These are phyloP conservation scores for Astrothelium macrocarpum DNA, from an alignment of 495 filamentous ascomycete genomes.

Conservation along the genomic window DNA sequence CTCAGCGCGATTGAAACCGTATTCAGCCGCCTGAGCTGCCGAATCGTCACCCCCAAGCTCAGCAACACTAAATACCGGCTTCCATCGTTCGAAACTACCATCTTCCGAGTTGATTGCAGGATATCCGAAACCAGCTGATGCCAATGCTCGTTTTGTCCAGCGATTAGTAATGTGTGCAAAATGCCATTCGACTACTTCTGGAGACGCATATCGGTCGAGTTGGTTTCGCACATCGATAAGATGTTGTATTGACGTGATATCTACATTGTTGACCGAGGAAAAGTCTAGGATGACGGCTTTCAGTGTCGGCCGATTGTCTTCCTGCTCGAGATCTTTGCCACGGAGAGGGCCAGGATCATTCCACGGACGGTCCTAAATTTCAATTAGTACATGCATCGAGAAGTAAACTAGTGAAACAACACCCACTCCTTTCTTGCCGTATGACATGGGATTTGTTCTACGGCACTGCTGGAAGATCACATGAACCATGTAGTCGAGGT, in stretches of 20 bases:
- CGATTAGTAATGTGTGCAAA: slow-evolving; percentile 90
- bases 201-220: slow-evolving; percentile 76
- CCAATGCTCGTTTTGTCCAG: slow-evolving; percentile 93
- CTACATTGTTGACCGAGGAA: slow-evolving; percentile 90
- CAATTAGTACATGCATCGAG: not conserved
- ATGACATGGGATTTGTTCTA: slow-evolving; percentile 59
- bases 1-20: slow-evolving; percentile 48
- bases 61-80: slow-evolving; percentile 91
- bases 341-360: slow-evolving; percentile 79
- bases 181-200: slow-evolving; percentile 89
- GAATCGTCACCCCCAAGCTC: slow-evolving; percentile 68
- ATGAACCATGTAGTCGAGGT: slow-evolving; percentile 68
- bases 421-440: slow-evolving; percentile 48
- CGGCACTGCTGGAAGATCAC: slow-evolving; percentile 70
- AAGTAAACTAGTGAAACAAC: not conserved
- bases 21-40: slow-evolving; percentile 53
- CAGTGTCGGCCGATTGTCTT: slow-evolving; percentile 58
- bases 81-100: slow-evolving; percentile 58
- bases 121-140: slow-evolving; percentile 87
- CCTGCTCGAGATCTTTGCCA: slow-evolving; percentile 41
- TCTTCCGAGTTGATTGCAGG: slow-evolving; percentile 50
- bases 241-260: slow-evolving; percentile 88
- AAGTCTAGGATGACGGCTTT: slow-evolving; percentile 95
- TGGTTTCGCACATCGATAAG: slow-evolving; percentile 97
- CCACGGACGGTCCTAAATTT: slow-evolving; percentile 70